These are phyloP conservation scores for Rhododendron kiyosumense DNA, from an alignment of 148 eudicot genomes.

Conservation along the genomic window DNA sequence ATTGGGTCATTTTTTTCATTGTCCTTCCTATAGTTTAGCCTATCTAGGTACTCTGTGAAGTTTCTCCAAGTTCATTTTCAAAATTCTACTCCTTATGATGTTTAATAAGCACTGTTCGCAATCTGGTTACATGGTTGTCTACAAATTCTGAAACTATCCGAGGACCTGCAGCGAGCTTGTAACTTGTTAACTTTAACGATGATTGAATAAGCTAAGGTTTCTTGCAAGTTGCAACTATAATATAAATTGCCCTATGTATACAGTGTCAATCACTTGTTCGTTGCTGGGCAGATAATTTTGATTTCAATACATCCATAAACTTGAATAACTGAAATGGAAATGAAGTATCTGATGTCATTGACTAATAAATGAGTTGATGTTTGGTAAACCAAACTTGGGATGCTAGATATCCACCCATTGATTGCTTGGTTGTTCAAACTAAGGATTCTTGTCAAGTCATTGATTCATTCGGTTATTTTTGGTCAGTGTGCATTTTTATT, in stretches of 20 bases:
- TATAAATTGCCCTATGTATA: neutral
- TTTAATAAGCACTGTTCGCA: neutral
- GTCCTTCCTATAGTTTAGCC: neutral
- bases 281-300: neutral
- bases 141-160: neutral
- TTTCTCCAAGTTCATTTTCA: neutral
- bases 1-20: neutral
- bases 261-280: neutral
- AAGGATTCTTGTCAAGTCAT: conserved; percentile 4
- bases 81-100: neutral
- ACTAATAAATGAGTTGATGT: neutral
- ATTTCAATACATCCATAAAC: neutral
- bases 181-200: neutral
- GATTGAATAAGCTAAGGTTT: neutral
- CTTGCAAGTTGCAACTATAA: conserved; percentile 2
- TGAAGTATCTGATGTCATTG: neutral
- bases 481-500: neutral
- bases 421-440: neutral
- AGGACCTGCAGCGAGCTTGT: neutral
- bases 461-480: neutral
- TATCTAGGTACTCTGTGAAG: neutral
- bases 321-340: neutral
- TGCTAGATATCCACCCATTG: neutral
- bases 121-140: neutral
- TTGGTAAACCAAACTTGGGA: neutral